Evolutionary conservation across 2,329 filamentous ascomycete genomes (phyloP).

Genomic region (Aspergillus ibericus): DNA sequence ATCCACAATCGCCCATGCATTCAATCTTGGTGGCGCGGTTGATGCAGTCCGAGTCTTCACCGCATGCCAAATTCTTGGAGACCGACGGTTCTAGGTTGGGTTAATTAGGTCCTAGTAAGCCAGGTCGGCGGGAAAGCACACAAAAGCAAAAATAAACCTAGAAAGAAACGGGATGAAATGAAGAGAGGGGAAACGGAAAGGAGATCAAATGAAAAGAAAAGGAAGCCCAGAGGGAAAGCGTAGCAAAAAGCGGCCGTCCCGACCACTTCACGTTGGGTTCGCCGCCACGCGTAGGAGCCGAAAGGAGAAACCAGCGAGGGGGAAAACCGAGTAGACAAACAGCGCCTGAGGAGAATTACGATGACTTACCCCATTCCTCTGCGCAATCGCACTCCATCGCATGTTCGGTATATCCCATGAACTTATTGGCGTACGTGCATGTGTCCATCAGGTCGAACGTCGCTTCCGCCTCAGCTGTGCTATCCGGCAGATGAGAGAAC

Average conservation of each 20-base stretch:
- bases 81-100: slow-evolving; percentile 48
- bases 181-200: slow-evolving; percentile 4
- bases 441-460: slow-evolving; percentile 79
- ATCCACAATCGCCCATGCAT: slow-evolving; percentile 83
- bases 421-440: slow-evolving; percentile 89
- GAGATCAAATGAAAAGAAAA: background rate
- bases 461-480: slow-evolving; percentile 70
- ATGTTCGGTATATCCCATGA: slow-evolving; percentile 86
- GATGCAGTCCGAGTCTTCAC: slow-evolving; percentile 96
- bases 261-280: background rate
- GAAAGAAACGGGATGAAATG: no score
- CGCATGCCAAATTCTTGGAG: slow-evolving; percentile 76
- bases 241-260: background rate
- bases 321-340: background rate
- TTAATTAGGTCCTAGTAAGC: slow-evolving; percentile 1
- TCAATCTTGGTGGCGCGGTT: slow-evolving; percentile 98
- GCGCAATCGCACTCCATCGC: slow-evolving; percentile 93
- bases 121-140: background rate
- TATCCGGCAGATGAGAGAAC: slow-evolving; percentile 74
- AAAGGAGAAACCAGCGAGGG: slow-evolving; percentile 7
- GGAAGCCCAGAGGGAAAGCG: slow-evolving; percentile 2
- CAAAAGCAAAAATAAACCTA: background rate
- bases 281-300: background rate
- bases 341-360: slow-evolving; percentile 27
- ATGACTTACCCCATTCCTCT: slow-evolving; percentile 84